Percentiles rank a stretch among this genome's conserved stretches.
Conservation (phyloP, 805 yeast species). For the Kazachstania viticola region DNA sequence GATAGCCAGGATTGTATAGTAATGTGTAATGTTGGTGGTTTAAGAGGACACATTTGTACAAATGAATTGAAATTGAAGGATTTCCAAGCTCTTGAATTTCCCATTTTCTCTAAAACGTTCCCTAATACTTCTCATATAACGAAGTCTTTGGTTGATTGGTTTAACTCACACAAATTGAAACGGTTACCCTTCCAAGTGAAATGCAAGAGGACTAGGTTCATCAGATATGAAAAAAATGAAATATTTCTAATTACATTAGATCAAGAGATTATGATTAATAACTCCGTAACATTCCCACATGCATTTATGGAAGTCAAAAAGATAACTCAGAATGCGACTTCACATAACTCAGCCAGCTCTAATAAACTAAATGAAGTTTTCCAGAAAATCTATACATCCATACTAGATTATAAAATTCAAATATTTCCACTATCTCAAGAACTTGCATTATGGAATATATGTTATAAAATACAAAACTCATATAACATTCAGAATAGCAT, state of each 20-base stretch:
- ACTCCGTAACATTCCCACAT: slow-evolving; percentile 9
- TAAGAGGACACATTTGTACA: slow-evolving; percentile 20
- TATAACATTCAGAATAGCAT: too few relatives aligned
- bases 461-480: slow-evolving; percentile 5
- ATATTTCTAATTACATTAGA: slow-evolving; percentile 17
- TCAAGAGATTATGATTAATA: slow-evolving; percentile 13
- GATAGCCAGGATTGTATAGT: too few relatives aligned
- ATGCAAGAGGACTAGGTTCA: slow-evolving; percentile 21
- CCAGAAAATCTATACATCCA: slow-evolving; percentile 3
- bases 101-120: too few relatives aligned
- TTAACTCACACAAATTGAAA: slow-evolving; percentile 12
- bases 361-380: too few relatives aligned
- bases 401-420: slow-evolving; percentile 14
- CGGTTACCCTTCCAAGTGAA: slow-evolving; percentile 6
- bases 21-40: slow-evolving; percentile 26
- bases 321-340: not conserved
- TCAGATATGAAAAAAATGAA: slow-evolving; percentile 5
- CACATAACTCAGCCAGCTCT: too few relatives aligned
- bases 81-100: too few relatives aligned
- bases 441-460: slow-evolving; percentile 17
- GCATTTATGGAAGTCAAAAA: slow-evolving; percentile 14
- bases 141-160: slow-evolving; percentile 21
- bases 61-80: slow-evolving; percentile 4
- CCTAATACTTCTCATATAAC: too few relatives aligned
- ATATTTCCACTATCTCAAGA: slow-evolving; percentile 12